Conservation (phyloP, 208 protist genomes). For the Trypanosoma rangeli region DNA sequence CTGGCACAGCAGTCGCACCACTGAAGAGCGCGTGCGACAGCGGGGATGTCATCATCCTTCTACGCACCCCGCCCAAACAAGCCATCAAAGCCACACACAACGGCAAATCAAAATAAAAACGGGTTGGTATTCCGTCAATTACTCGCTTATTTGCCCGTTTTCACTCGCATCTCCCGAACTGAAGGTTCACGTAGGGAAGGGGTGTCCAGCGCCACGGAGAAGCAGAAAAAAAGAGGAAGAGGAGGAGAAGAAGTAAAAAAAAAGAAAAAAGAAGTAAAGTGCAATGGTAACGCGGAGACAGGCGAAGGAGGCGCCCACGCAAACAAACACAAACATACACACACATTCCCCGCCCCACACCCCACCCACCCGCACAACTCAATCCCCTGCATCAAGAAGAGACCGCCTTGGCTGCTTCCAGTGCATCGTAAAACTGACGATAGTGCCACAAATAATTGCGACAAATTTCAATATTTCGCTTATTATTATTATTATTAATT, state of each 20-base stretch:
- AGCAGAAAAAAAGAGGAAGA: neutral
- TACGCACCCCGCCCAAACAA: neutral
- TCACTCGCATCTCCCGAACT: no score
- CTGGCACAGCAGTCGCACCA: slow-evolving; percentile 24
- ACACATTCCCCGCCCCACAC: neutral
- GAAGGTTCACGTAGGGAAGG: no score
- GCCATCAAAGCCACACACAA: neutral
- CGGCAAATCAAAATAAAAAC: no score
- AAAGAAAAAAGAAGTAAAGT: neutral
- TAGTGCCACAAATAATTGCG: no score
- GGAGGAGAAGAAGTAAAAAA: slow-evolving; percentile 13
- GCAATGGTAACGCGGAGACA: neutral
- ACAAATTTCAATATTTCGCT: neutral
- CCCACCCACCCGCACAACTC: neutral
- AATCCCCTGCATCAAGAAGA: no score
- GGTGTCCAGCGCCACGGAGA: no score
- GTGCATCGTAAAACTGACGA: no score
- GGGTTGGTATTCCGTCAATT: no score
- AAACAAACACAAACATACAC: neutral
- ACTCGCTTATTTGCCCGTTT: no score
- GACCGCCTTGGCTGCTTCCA: no score
- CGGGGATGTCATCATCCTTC: neutral
- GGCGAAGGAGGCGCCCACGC: no score
- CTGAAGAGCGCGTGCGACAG: neutral
- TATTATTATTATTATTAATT: neutral